Percentiles rank a stretch among this genome's conserved stretches.
These are phyloP conservation scores for Giardia muris DNA, from an alignment of 208 protist genomes.

Conservation along the genomic window DNA sequence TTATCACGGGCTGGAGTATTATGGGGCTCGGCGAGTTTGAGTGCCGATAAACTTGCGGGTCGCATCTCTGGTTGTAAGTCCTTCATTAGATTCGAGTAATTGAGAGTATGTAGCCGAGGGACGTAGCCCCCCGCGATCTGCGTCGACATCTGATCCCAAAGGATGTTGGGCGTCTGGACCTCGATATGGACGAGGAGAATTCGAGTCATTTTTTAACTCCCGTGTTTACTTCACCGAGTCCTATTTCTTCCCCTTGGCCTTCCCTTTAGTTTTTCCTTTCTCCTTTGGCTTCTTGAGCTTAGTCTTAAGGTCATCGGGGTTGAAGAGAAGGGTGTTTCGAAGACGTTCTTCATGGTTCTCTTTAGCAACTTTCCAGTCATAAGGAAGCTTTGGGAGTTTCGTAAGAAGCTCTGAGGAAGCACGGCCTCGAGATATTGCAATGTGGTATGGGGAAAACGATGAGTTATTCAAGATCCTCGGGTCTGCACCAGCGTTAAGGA, in stretches of 20 bases:
- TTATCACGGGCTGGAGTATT: neutral
- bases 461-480: neutral
- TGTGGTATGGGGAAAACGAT: neutral
- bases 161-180: neutral
- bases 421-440: neutral
- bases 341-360: neutral
- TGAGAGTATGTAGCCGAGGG: neutral
- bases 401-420: neutral
- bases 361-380: neutral
- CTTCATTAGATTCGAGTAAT: neutral
- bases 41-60: neutral
- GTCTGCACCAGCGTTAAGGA: neutral
- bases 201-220: neutral
- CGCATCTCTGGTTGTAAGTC: neutral
- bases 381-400: neutral
- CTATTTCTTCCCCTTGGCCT: neutral
- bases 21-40: neutral
- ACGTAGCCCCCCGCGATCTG: neutral
- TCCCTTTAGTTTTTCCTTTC: neutral
- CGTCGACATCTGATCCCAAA: neutral
- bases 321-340: neutral
- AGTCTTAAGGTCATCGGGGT: neutral
- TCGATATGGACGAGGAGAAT: neutral
- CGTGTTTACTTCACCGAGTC: too few species aligned
- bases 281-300: neutral